Base-by-base conservation (phyloP, 2,329 filamentous ascomycete genomes). In the Trichoderma sp. region DNA sequence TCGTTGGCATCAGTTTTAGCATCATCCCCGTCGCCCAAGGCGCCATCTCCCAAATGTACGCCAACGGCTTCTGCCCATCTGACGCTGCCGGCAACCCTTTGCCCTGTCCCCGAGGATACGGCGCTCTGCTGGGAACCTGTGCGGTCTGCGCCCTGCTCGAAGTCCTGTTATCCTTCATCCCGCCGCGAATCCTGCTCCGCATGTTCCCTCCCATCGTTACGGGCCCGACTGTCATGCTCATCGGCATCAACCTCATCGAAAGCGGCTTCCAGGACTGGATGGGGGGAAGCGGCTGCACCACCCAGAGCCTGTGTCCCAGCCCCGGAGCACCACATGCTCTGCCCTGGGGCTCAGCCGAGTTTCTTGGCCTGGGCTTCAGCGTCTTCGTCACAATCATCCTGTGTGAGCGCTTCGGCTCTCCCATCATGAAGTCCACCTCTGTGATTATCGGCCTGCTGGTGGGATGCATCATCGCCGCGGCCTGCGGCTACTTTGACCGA, bases 171-270 rank as follows among this genome's bases (percentile, higher is more conserved):
- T 91, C 91, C 1, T 93, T 95, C 78, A 87, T 92, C 43, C 90
- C 91, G 2, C 89, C 92, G 0, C 86, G 82, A 70, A 78, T 88
- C 40, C 84, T 95, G 71, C 87, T 93, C 74, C 88, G 87, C 74
- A 86, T 94, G 73, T 94, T 95, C 77, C 92, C 92, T 8, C 92
- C 92, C 5, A 87, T 96, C 47, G 90, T 93, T 60, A 93, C 91
- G 0, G 91, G 91, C 1, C 90, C 90, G 0, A 92, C 91, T 2
- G 85, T 87, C 73, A 85, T 86, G 81, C 83, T 91, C 33, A 94
- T 96, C 70, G 92, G 92, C 43, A 87, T 94, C 55, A 87, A 87
- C 68, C 83, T 96, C 67, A 90, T 95, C 74, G 78, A 88, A 72
- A 89, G 86, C 40, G 92, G 91, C 14, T 92, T 95, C 80, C 81